Evolutionary conservation across 768 basidiomycete genomes (phyloP), one percentile per base, ranked within the genome.

Genomic region (Arthromyces matolae): DNA sequence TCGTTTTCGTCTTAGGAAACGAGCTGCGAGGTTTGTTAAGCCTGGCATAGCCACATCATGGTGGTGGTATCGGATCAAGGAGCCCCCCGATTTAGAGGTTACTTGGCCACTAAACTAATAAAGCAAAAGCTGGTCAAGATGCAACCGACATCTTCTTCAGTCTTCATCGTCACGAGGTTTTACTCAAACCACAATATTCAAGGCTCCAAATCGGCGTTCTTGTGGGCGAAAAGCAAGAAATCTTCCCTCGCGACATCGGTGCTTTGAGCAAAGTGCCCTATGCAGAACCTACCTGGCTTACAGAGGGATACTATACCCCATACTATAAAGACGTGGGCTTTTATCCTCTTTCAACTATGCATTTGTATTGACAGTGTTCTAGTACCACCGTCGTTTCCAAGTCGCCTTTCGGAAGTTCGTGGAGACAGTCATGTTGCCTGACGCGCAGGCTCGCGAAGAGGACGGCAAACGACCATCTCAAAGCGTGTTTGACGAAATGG

Each of bases 131-230:
- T 42, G 93, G 91, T 8, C 77, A 89, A 63, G 93, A 96, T 57
- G 86, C 85, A 1, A 95, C 93, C 0, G 86, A 91, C 28, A 78
- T 79, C 4, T 96, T 97, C 72, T 96, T 85, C 58, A 81, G 87
- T 44, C 81, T 97, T 32, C 94, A 98, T 62, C 79, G 90, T 19
- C 79, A 84, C 33, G 93, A 95, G 58, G 81, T 96, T 13, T 76
- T 97, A 35, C 69, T 77, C 48, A 82, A 76, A 54, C 84, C 89
- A 0, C 86, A 89, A 47, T 91, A 84, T 57, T 66, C 75, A 42
- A 80, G 89, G 2, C 74, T 93, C 10, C 76, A 81, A 50, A 80
- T 94, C 47, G 93, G 92, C n/a, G 70, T 65, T 10, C 72, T 94
- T 47, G 70, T 75, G 40, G 89, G 81, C 37, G 75, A 87, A 68